Evolutionary conservation across 2,329 filamentous ascomycete species (phyloP), one percentile per base, ranked within the genome.

Genomic region (Didymella lethalis): DNA sequence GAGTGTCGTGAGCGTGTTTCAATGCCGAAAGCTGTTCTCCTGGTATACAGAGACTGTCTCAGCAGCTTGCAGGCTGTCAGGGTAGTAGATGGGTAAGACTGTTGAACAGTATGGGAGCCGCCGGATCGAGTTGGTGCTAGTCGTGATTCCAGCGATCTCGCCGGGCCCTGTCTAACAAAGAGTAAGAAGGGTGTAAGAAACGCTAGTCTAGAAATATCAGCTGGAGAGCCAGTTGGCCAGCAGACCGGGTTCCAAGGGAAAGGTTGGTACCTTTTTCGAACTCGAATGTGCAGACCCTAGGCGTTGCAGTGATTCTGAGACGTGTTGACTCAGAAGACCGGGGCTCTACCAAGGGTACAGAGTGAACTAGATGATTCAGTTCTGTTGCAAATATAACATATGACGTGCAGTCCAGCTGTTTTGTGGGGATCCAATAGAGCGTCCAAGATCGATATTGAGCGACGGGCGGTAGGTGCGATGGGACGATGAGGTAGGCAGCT

Each of bases 391-490:
- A 46, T 20, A 36, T 25, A 68, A 26, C 47, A 47, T 54, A 28
- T 53, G 31, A 16, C 61, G 58, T 66, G 64, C 67, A 65, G 53
- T 64, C 59, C 55, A 40, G 69, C 71, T 48, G 46, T 44, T 18
- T 44, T 20, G 47, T 28, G 49, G 57, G 44, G 18, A 23, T 51
- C 20, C 58, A 67, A 68, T 64, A 62, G 63, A 61, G 49, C 59
- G 57, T 53, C 46, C 59, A 41, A 50, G 51, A 46, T 54, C 41
- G 48, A 50, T 48, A 48, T 49, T 32, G 46, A 34, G 44, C 32
- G 53, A 38, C 7, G n/a, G 14, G n/a, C 26, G 44, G 23, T 10
- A 29, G 45, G 32, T 41, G 23, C 18, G 45, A 48, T 34, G 57
- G 46, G 64, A 54, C 56, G 54, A 55, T 59, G 59, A 50, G 28